A percentile compares a stretch with the other conserved stretches of the same genome.
phyloP scores from a whole-genome alignment of 495 filamentous ascomycete genomes.

The Podospora tetraspora region DNA sequence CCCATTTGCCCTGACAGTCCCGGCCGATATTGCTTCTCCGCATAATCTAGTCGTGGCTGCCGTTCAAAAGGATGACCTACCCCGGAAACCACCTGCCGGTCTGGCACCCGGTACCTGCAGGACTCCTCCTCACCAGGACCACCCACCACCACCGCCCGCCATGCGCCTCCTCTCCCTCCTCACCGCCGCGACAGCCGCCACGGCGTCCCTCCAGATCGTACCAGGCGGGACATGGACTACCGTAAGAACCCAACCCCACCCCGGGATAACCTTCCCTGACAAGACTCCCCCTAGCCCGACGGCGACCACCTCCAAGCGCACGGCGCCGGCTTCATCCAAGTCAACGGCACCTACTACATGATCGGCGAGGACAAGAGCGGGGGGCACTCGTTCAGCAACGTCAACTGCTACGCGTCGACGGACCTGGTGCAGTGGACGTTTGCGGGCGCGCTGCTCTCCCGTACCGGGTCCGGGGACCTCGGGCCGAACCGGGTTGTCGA shows the following conservation, averaged over 20 bases:
- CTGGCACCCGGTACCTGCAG: neutral
- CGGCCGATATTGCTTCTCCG: conserved; percentile 2
- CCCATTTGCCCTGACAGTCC: neutral
- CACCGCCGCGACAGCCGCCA: conserved; percentile 16
- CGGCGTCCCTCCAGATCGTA: conserved; percentile 39
- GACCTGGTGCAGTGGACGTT: conserved; percentile 61
- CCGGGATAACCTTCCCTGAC: too few species aligned
- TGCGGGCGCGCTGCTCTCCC: conserved; percentile 50
- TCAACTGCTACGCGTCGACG: conserved; percentile 53
- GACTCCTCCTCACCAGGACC: neutral
- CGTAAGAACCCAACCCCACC: too few species aligned
- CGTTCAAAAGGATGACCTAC: neutral
- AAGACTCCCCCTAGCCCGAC: conserved; percentile 30
- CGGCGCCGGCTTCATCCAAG: conserved; percentile 51
- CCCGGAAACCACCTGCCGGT: neutral
- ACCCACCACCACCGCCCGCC: neutral
- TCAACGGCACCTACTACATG: conserved; percentile 53
- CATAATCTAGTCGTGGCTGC: neutral
- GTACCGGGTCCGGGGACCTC: conserved; percentile 49
- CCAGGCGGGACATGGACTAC: conserved; percentile 49
- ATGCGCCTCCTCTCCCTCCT: neutral
- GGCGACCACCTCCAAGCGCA: conserved; percentile 59
- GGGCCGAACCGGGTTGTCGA: conserved; percentile 59
- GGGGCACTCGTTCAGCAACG: conserved; percentile 53
- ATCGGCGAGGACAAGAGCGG: conserved; percentile 62